Evolutionary conservation across 805 yeast genomes (phyloP).

Genomic region (Scheffersomyces ergatensis): DNA sequence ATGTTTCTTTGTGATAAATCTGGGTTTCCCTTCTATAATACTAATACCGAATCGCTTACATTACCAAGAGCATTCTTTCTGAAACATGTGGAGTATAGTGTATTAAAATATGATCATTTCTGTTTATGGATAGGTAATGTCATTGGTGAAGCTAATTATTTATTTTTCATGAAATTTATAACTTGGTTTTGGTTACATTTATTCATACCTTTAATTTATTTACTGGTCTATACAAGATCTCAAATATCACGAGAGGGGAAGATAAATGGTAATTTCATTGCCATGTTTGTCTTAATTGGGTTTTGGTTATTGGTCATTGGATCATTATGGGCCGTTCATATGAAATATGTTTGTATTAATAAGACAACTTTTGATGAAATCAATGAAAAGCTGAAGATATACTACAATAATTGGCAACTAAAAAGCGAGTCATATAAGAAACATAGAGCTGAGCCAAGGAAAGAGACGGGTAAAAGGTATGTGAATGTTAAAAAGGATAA

Average conservation of each 20-base stretch:
- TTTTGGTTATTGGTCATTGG: constrained; percentile 45
- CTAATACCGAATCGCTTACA: constrained; percentile 62
- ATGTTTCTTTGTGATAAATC: constrained; percentile 64
- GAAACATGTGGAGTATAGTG: constrained; percentile 50
- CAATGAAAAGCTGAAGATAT: constrained; percentile 26
- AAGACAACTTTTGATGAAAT: constrained; percentile 62
- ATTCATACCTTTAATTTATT: constrained; percentile 22
- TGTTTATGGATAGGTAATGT: constrained; percentile 76
- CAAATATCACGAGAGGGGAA: constrained; percentile 9
- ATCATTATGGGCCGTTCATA: constrained; percentile 42
- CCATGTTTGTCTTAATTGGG: constrained; percentile 42
- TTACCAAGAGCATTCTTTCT: constrained; percentile 73
- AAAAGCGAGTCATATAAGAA: constrained; percentile 8
- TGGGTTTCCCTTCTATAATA: constrained; percentile 80
- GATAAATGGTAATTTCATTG: constrained; percentile 48
- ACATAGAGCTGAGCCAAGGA: constrained; percentile 8
- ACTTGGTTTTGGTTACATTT: constrained; percentile 35
- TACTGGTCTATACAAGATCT: constrained; percentile 19
- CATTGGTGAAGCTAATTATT: constrained; percentile 67
- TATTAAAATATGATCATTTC: constrained; percentile 78
- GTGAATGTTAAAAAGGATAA: constrained; percentile 37
- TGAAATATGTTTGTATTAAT: constrained; percentile 45
- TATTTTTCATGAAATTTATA: constrained; percentile 54
- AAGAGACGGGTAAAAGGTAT: constrained; percentile 36
- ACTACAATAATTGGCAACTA: constrained; percentile 23